phyloP scores from a whole-genome alignment of 1,139 yeast species.

The Nadsonia commutata region DNA sequence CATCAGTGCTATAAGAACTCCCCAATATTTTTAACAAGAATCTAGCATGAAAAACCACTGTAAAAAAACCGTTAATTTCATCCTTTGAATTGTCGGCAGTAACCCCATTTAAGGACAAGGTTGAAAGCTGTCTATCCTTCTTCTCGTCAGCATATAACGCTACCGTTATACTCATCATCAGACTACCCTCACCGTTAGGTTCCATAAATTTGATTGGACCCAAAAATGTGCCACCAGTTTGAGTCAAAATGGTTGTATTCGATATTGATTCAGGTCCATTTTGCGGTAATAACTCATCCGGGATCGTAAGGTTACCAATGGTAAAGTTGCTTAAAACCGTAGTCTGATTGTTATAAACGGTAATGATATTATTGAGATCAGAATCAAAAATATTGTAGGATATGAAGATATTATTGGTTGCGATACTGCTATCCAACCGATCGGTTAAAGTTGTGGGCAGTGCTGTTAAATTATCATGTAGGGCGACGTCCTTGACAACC shows the following conservation, averaged over 20 bases:
- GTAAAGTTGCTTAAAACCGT: background rate
- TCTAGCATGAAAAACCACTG: background rate
- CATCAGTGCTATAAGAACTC: background rate
- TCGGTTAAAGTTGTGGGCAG: background rate
- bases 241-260: background rate
- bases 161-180: background rate
- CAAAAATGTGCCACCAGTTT: background rate
- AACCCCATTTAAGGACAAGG: background rate
- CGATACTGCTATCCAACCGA: background rate
- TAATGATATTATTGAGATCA: background rate
- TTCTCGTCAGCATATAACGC: background rate
- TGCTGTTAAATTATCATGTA: background rate
- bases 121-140: background rate
- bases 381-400: background rate
- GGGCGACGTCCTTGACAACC: background rate
- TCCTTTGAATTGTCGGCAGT: background rate
- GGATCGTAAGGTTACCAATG: background rate
- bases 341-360: background rate
- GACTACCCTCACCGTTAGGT: background rate
- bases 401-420: background rate
- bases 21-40: background rate
- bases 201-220: background rate
- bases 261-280: background rate
- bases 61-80: background rate
- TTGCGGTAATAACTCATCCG: background rate